These are phyloP conservation scores for Colletotrichum aenigma DNA, from an alignment of 2,329 filamentous ascomycete species.

Conservation along the genomic window DNA sequence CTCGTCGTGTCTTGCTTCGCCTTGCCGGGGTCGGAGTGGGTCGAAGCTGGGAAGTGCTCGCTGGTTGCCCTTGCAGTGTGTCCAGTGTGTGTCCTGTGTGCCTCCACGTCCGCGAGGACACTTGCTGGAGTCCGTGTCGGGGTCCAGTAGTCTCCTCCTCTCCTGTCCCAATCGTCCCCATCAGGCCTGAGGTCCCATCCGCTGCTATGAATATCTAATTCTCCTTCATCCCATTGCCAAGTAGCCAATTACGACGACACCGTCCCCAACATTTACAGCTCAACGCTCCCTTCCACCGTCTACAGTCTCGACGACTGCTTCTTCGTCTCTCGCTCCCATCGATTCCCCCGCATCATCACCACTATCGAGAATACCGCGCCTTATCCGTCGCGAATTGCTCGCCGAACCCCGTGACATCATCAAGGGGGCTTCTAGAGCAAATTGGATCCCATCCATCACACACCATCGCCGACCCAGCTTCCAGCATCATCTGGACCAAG, in stretches of 20 bases:
- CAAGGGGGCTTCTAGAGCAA: slow-evolving; percentile 4
- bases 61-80: neutral
- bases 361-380: neutral
- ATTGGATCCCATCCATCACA: neutral
- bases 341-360: neutral
- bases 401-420: slow-evolving; percentile 19
- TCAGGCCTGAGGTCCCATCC: neutral
- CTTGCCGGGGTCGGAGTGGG: neutral
- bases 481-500: slow-evolving; percentile 6
- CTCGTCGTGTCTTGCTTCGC: slow-evolving; percentile 1
- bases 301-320: slow-evolving; percentile 10
- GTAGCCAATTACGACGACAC: slow-evolving; percentile 20
- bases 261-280: slow-evolving; percentile 15
- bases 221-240: slow-evolving; percentile 20
- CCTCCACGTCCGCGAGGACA: neutral
- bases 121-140: slow-evolving; percentile 1
- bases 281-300: neutral
- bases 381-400: neutral
- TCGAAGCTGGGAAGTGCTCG: neutral
- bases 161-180: neutral
- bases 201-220: slow-evolving; percentile 19
- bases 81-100: neutral
- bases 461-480: neutral
- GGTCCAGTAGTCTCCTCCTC: slow-evolving; percentile 3
- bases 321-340: slow-evolving; percentile 11